Evolutionary conservation across 306 rosid genomes (phyloP), one percentile per base, ranked within the genome.

Genomic region (Lablab purpureus): DNA sequence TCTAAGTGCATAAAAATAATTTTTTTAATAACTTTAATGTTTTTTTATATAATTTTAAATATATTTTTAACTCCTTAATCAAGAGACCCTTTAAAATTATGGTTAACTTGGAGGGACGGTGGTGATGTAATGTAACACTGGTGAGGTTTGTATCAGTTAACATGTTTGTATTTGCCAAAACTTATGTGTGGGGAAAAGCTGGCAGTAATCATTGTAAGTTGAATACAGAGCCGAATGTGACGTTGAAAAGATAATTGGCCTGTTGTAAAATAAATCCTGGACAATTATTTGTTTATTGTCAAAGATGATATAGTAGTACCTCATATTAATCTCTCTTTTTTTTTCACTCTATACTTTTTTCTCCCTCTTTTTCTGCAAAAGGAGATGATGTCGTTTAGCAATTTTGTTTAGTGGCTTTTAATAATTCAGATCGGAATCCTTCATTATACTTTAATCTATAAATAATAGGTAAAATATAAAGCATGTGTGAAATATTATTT

Each of bases 381-480:
- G 47, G 64, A 81, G 88, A 74, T 69, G 88, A 70, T 72, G 81
- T 91, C 90, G 71, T 66, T 47, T 4, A 63, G 49, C 83, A 80
- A 87, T 75, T 71, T 46, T 55, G 9, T 45, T 59, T 60, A 67
- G 77, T 73, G 70, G 66, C 73, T 71, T 87, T 77, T 22, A 32
- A 73, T 36, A 58, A 75, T 40, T 60, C 21, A 5, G 18, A 56
- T 27, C 36, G 4, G 36, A 11, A 58, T 74, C 47, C 43, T 14
- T 10, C 41, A 40, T 22, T 67, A 15, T 30, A 55, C 62, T 55
- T 19, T 37, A 37, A 4, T 18, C 47, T 11, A 41, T 10, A 41
- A 10, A 41, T 41, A 41, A 41, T 37, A 2, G 14, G 46, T 41
- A 41, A 41, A 41, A 41, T 41, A 41, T 41, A 41, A 10, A 41